Percentiles rank a stretch among this genome's conserved stretches.
These are phyloP conservation scores for Cyclotella atomus DNA, from an alignment of 108 stramenopile genomes.

Conservation along the genomic window DNA sequence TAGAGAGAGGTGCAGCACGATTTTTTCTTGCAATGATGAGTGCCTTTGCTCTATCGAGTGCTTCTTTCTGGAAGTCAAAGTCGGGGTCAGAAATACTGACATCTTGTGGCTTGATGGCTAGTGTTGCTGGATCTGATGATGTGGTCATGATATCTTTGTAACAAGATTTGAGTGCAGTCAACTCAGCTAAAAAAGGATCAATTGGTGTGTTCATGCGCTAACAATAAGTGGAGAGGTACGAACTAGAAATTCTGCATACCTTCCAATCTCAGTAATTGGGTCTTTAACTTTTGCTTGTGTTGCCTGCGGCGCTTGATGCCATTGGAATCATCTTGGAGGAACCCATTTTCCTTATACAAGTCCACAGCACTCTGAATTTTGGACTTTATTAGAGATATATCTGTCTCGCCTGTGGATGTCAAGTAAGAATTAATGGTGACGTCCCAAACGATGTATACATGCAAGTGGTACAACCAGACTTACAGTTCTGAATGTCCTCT, in stretches of 20 bases:
- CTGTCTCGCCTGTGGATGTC: slow-evolving; percentile 17
- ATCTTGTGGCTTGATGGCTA: not conserved
- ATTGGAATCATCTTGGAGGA: slow-evolving; percentile 4
- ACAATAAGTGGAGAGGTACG: not conserved
- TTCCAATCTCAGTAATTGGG: not conserved
- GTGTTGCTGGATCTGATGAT: too few species aligned
- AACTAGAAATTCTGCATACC: not conserved
- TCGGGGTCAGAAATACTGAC: not conserved
- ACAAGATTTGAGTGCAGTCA: slow-evolving; percentile 45
- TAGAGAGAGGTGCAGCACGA: not conserved
- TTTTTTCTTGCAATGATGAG: slow-evolving; percentile 8
- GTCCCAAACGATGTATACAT: not conserved
- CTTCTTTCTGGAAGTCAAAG: not conserved
- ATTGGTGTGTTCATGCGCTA: not conserved
- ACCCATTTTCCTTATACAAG: slow-evolving; percentile 11
- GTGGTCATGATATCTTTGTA: slow-evolving; percentile 34
- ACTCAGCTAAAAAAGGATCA: slow-evolving; percentile 37
- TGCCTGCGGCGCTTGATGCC: not conserved
- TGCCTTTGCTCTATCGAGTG: not conserved
- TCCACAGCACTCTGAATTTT: slow-evolving; percentile 26
- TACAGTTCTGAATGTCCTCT: slow-evolving; percentile 1
- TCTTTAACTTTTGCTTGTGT: not conserved
- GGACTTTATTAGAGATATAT: slow-evolving; percentile 25
- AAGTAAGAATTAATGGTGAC: not conserved
- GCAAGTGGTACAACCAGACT: not conserved